A percentile compares a stretch with the other conserved stretches of the same genome.
phyloP scores from a whole-genome alignment of 805 yeast species.

The Pichia eremophila region DNA sequence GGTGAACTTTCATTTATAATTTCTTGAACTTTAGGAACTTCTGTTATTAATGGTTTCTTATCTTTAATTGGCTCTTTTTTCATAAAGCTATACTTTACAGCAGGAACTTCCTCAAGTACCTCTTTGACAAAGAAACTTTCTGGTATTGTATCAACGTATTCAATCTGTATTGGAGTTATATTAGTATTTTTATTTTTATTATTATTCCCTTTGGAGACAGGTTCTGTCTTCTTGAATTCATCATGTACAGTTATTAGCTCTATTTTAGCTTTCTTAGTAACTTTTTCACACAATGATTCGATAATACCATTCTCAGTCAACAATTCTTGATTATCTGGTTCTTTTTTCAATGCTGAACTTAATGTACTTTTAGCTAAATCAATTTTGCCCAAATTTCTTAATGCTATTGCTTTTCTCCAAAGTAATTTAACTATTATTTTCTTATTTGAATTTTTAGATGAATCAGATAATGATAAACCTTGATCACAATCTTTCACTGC shows the following conservation, averaged over 20 bases:
- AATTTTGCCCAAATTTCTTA: slow-evolving; percentile 26
- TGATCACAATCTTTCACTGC: slow-evolving; percentile 41
- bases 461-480: slow-evolving; percentile 31
- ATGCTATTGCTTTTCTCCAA: slow-evolving; percentile 41
- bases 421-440: slow-evolving; percentile 34
- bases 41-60: too few species aligned
- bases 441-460: slow-evolving; percentile 1
- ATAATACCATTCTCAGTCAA: slow-evolving; percentile 25
- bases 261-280: background rate
- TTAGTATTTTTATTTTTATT: background rate
- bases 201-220: background rate
- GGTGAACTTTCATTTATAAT: too few species aligned
- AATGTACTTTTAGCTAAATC: slow-evolving; percentile 21
- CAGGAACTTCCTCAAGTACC: too few species aligned
- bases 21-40: too few species aligned
- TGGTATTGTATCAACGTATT: slow-evolving; percentile 16
- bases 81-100: background rate
- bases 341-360: slow-evolving; percentile 30
- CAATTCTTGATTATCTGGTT: slow-evolving; percentile 33
- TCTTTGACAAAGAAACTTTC: slow-evolving; percentile 5
- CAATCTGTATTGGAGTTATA: slow-evolving; percentile 5
- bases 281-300: background rate
- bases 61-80: too few species aligned
- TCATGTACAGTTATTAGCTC: background rate
- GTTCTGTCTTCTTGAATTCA: too few species aligned